phyloP scores from a whole-genome alignment of 1,139 yeast genomes.

The Debaryomyces singareniensis region DNA sequence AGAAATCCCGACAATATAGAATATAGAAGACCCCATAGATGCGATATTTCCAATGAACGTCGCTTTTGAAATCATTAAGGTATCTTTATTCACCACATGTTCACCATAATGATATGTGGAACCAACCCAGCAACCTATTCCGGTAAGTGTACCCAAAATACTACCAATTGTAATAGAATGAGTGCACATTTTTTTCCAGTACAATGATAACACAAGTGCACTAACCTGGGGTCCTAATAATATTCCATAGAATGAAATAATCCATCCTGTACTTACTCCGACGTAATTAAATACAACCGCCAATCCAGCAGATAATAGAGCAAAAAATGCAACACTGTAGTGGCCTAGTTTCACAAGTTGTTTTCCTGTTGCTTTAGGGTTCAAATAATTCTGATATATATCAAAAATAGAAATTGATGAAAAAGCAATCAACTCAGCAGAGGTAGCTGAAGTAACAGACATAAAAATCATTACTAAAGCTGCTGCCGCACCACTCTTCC shows the following conservation, averaged over 20 bases:
- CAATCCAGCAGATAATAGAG: slow-evolving; percentile 22
- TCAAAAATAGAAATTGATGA: slow-evolving; percentile 24
- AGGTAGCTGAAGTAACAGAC: slow-evolving; percentile 26
- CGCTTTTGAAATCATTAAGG: slow-evolving; percentile 1
- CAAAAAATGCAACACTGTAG: slow-evolving; percentile 21
- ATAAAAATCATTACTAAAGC: slow-evolving; percentile 20
- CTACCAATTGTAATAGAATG: slow-evolving; percentile 20
- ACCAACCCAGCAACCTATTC: slow-evolving; percentile 13
- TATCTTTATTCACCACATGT: slow-evolving; percentile 12
- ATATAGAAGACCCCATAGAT: slow-evolving; percentile 24
- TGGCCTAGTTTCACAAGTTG: slow-evolving; percentile 23
- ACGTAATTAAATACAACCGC: slow-evolving; percentile 25
- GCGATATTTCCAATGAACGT: slow-evolving; percentile 26
- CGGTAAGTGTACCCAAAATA: slow-evolving; percentile 14
- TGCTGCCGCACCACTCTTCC: slow-evolving; percentile 23
- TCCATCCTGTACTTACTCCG: slow-evolving; percentile 27
- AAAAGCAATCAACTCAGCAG: slow-evolving; percentile 26
- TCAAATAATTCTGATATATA: slow-evolving; percentile 22
- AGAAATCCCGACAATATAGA: slow-evolving; percentile 23
- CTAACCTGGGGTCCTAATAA: slow-evolving; percentile 30
- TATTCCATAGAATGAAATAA: slow-evolving; percentile 27
- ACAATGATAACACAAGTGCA: slow-evolving; percentile 25
- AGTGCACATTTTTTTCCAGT: slow-evolving; percentile 28
- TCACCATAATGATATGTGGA: slow-evolving; percentile 21
- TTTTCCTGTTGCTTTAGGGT: slow-evolving; percentile 18